Conservation (phyloP, 2,329 filamentous ascomycete species). For the Coleophoma cylindrospora region DNA sequence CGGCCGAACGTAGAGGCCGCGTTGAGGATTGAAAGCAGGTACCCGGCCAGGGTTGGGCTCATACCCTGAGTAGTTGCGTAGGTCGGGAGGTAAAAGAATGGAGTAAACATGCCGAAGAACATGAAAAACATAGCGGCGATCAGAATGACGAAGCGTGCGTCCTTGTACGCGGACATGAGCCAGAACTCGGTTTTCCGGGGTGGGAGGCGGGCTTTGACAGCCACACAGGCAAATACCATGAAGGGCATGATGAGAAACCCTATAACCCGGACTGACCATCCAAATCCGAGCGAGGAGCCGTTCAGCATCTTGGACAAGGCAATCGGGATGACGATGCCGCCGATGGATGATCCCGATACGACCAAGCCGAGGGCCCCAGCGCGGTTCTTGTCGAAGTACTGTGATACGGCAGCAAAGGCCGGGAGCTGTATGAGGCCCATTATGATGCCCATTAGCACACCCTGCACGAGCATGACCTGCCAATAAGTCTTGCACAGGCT, state of each 20-base stretch:
- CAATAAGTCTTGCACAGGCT: slow-evolving; percentile 47
- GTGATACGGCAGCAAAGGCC: slow-evolving; percentile 34
- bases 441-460: slow-evolving; percentile 35
- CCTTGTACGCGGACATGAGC: slow-evolving; percentile 28
- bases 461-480: slow-evolving; percentile 42
- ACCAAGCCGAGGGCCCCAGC: slow-evolving; percentile 39
- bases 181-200: slow-evolving; percentile 24
- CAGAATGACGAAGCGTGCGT: slow-evolving; percentile 27
- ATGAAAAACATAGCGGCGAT: slow-evolving; percentile 33
- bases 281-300: slow-evolving; percentile 37
- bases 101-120: slow-evolving; percentile 44
- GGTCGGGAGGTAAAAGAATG: slow-evolving; percentile 37
- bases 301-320: slow-evolving; percentile 48
- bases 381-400: slow-evolving; percentile 38
- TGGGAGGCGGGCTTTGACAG: slow-evolving; percentile 40
- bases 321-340: slow-evolving; percentile 53
- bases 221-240: slow-evolving; percentile 33
- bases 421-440: slow-evolving; percentile 34
- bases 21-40: slow-evolving; percentile 48
- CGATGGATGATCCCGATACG: slow-evolving; percentile 34
- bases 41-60: slow-evolving; percentile 36
- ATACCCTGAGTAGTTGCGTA: slow-evolving; percentile 41
- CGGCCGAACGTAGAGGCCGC: slow-evolving; percentile 44
- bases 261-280: slow-evolving; percentile 48
- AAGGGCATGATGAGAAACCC: slow-evolving; percentile 41